Evolutionary conservation across 208 protist species (phyloP).

Genomic region (Crithidia bombi): DNA sequence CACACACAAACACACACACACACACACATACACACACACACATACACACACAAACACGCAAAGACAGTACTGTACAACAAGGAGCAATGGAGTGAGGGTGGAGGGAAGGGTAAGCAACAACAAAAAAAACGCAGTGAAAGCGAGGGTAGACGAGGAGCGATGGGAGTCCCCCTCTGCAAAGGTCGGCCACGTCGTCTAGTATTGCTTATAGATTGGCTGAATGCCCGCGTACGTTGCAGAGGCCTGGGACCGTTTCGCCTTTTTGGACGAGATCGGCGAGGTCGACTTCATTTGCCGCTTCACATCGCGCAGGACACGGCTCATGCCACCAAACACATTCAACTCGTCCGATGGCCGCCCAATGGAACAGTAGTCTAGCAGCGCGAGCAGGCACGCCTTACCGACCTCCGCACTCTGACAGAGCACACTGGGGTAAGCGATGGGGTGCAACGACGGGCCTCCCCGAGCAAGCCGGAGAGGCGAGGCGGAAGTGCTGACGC

Average conservation of each 20-base stretch:
- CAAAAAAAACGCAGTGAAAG: not conserved
- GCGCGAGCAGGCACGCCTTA: slow-evolving; percentile 62
- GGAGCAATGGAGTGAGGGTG: not conserved
- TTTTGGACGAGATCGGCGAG: slow-evolving; percentile 5
- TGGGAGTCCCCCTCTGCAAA: too few species aligned
- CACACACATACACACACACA: too few species aligned
- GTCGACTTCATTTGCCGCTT: slow-evolving; percentile 52
- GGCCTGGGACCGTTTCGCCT: slow-evolving; percentile 23
- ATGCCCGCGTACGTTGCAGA: slow-evolving; percentile 23
- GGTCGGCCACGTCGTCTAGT: slow-evolving; percentile 26
- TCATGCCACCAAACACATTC: slow-evolving; percentile 62
- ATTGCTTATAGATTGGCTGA: slow-evolving; percentile 54
- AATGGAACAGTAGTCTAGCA: slow-evolving; percentile 83
- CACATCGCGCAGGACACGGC: slow-evolving; percentile 62
- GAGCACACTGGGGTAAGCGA: slow-evolving; percentile 65
- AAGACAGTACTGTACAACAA: not conserved
- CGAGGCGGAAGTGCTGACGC: slow-evolving; percentile 1
- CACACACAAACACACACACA: too few species aligned
- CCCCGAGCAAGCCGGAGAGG: not conserved
- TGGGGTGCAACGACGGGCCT: slow-evolving; percentile 28
- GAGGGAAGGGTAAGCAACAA: not conserved
- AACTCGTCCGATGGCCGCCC: slow-evolving; percentile 46
- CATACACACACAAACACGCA: too few species aligned
- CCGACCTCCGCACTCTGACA: slow-evolving; percentile 74
- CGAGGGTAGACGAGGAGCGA: not conserved